These are phyloP conservation scores for Dactylella cylindrospora DNA, from an alignment of 2,329 filamentous ascomycete genomes.

Conservation along the genomic window DNA sequence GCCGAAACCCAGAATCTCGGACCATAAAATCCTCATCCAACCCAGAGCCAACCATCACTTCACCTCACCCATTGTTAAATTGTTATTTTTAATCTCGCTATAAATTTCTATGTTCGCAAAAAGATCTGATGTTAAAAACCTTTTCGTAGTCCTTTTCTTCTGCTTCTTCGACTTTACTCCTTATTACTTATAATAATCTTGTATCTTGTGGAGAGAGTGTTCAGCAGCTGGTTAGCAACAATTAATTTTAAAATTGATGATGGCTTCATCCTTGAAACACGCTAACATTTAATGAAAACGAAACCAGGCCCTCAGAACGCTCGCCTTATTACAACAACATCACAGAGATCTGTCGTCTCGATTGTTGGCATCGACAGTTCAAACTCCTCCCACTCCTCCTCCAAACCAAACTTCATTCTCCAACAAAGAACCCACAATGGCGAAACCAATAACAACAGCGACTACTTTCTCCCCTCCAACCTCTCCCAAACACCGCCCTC, in stretches of 20 bases:
- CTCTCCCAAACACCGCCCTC: constrained; percentile 41
- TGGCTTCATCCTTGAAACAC: constrained; percentile 45
- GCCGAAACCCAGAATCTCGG: constrained; percentile 42
- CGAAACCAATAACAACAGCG: constrained; percentile 37
- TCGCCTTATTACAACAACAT: constrained; percentile 43
- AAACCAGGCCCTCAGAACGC: constrained; percentile 39
- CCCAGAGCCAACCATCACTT: too few relatives aligned
- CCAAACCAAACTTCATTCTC: constrained; percentile 42
- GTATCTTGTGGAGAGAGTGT: constrained; percentile 37
- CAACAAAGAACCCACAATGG: constrained; percentile 38
- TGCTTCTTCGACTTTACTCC: constrained; percentile 34
- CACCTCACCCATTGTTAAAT: constrained; percentile 13
- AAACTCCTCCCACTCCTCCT: constrained; percentile 43
- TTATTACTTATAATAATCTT: constrained; percentile 39
- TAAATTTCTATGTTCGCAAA: background rate
- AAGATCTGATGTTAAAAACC: constrained; percentile 11
- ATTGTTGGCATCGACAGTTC: constrained; percentile 40
- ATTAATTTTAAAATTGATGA: constrained; percentile 41
- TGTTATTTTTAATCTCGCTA: constrained; percentile 16
- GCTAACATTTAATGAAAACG: constrained; percentile 42
- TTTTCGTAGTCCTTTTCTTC: constrained; percentile 40
- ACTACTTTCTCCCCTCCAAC: constrained; percentile 41
- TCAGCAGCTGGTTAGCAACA: constrained; percentile 43
- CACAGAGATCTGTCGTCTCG: constrained; percentile 42
- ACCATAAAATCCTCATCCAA: constrained; percentile 44